Evolutionary conservation across 768 basidiomycete genomes (phyloP).

Genomic region (Neoboletus subvelutipes): DNA sequence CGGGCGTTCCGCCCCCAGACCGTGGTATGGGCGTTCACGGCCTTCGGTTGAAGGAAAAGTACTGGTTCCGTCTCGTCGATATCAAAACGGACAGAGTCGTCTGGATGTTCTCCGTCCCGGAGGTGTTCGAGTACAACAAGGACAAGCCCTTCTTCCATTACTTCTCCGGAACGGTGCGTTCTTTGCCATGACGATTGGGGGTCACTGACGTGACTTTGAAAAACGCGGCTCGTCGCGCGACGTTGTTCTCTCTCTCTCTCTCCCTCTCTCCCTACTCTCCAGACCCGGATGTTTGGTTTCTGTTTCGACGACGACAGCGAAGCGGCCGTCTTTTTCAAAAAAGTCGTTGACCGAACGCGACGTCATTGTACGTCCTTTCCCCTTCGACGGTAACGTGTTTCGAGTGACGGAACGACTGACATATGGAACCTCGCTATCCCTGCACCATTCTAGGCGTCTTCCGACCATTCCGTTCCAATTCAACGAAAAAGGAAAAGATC

Average conservation of each 20-base stretch:
- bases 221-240: no score
- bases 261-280: not conserved
- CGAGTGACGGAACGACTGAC: conserved; percentile 2
- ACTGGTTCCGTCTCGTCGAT: conserved; percentile 69
- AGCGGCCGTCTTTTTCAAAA: conserved; percentile 58
- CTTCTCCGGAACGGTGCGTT: conserved; percentile 79
- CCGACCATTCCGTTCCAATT: conserved; percentile 28
- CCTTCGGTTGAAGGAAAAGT: conserved; percentile 34
- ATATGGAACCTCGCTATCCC: no score
- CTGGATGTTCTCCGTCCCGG: conserved; percentile 67
- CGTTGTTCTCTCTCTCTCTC: not conserved
- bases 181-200: not conserved
- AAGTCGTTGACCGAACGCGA: conserved; percentile 52
- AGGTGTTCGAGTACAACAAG: conserved; percentile 65
- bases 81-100: conserved; percentile 55
- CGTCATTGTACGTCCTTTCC: conserved; percentile 32
- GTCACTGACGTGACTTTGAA: not conserved
- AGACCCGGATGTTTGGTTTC: conserved; percentile 51
- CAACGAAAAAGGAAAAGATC: conserved; percentile 26
- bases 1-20: conserved; percentile 22
- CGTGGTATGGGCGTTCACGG: conserved; percentile 20
- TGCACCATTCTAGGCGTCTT: conserved; percentile 21
- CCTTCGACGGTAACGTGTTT: not conserved
- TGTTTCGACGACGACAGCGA: conserved; percentile 62
- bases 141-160: conserved; percentile 93